These are phyloP conservation scores for Albatrellus ellisii DNA, from an alignment of 768 basidiomycete species.

Conservation along the genomic window DNA sequence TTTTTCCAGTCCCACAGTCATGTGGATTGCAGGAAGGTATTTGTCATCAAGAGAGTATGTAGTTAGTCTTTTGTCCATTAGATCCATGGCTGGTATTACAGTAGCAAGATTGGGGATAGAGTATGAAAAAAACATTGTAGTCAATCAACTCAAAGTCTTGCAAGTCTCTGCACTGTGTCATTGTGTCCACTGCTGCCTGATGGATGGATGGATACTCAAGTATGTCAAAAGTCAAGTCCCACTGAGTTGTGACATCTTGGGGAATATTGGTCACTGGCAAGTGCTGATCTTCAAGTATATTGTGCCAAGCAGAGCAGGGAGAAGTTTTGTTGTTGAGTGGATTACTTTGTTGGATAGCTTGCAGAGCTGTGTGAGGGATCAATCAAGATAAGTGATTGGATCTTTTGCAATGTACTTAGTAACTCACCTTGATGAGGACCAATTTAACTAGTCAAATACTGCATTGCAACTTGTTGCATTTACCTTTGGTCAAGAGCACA, in stretches of 20 bases:
- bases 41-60: not conserved
- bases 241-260: not conserved
- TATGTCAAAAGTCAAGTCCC: not conserved
- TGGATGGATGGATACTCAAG: not conserved
- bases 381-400: not conserved
- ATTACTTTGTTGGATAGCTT: not conserved
- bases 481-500: slow-evolving; percentile 6
- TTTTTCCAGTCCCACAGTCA: slow-evolving; percentile 12
- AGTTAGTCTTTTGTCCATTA: slow-evolving; percentile 16
- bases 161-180: not conserved
- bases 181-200: not conserved
- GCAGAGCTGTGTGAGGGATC: not conserved
- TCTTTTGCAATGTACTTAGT: not conserved
- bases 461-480: slow-evolving; percentile 13
- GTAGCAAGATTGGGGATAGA: slow-evolving; percentile 9
- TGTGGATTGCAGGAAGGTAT: slow-evolving; percentile 1
- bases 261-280: not conserved
- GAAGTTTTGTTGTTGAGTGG: not conserved
- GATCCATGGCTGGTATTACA: slow-evolving; percentile 20
- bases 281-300: not conserved
- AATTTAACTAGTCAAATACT: slow-evolving; percentile 15
- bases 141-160: not conserved
- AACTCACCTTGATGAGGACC: slow-evolving; percentile 22
- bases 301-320: not conserved
- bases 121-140: slow-evolving; percentile 13